These are phyloP conservation scores for Hemisphaericaspora lyxosophila DNA, from an alignment of 1,139 yeast species.

Conservation along the genomic window DNA sequence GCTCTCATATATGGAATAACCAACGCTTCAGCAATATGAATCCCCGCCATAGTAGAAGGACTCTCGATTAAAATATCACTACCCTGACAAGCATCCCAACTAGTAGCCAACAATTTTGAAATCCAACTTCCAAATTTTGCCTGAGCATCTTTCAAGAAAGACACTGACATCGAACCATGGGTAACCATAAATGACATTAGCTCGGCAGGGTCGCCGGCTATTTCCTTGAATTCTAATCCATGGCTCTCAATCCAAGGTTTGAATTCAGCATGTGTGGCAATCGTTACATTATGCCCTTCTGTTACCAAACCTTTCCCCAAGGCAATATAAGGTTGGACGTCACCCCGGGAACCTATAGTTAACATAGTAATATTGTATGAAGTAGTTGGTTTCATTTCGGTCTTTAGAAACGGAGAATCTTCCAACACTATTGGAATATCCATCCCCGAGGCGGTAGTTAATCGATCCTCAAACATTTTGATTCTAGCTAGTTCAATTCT, in stretches of 20 bases:
- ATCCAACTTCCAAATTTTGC: slow-evolving; percentile 80
- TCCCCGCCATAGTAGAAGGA: slow-evolving; percentile 94
- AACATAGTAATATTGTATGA: slow-evolving; percentile 64
- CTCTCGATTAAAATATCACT: slow-evolving; percentile 86
- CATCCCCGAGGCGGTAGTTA: slow-evolving; percentile 57
- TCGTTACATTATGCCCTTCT: slow-evolving; percentile 82
- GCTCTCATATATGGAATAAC: slow-evolving; percentile 91
- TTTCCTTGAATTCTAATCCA: slow-evolving; percentile 65
- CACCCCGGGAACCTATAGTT: slow-evolving; percentile 94
- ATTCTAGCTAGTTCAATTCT: slow-evolving; percentile 51
- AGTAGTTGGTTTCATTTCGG: slow-evolving; percentile 52
- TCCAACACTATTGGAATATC: slow-evolving; percentile 67
- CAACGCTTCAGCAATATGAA: slow-evolving; percentile 90
- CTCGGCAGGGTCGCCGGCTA: slow-evolving; percentile 94
- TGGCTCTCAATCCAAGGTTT: slow-evolving; percentile 67
- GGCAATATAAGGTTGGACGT: slow-evolving; percentile 94
- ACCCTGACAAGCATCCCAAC: slow-evolving; percentile 86
- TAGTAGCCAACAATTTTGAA: slow-evolving; percentile 59
- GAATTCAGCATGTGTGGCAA: slow-evolving; percentile 85
- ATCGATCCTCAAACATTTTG: slow-evolving; percentile 60
- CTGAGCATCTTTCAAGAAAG: slow-evolving; percentile 81
- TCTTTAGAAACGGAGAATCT: slow-evolving; percentile 58
- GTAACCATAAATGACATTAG: slow-evolving; percentile 90
- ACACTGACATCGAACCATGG: slow-evolving; percentile 83
- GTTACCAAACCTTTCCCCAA: slow-evolving; percentile 71